Conservation (phyloP, 2,329 filamentous ascomycete genomes). For the Aspergillus uvarum region DNA sequence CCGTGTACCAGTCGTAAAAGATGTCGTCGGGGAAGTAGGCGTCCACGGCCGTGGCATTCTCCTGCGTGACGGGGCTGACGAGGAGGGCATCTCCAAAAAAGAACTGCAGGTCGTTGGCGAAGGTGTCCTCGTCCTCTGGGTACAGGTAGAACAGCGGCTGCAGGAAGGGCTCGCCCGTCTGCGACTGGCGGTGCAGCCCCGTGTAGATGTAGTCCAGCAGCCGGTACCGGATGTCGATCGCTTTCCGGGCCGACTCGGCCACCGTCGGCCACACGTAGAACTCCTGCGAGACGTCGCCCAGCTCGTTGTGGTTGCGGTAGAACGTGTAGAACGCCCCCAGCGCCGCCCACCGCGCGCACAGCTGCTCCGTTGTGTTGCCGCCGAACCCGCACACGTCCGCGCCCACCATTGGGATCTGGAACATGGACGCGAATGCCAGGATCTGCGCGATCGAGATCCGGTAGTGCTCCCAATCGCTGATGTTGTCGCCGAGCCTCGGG, state of each 20-base stretch:
- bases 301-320: constrained; percentile 70
- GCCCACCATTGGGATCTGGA: constrained; percentile 67
- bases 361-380: constrained; percentile 62
- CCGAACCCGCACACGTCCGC: constrained; percentile 77
- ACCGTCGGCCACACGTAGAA: constrained; percentile 70
- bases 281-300: constrained; percentile 60
- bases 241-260: constrained; percentile 63
- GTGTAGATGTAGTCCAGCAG: constrained; percentile 82
- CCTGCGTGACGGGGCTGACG: constrained; percentile 56
- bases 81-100: constrained; percentile 60
- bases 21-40: constrained; percentile 59
- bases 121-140: constrained; percentile 56
- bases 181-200: constrained; percentile 60
- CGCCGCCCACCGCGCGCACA: constrained; percentile 74
- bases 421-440: constrained; percentile 63
- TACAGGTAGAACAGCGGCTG: constrained; percentile 73
- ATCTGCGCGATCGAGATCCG: constrained; percentile 59
- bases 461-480: constrained; percentile 60
- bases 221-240: constrained; percentile 70
- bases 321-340: constrained; percentile 74
- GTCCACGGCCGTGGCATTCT: constrained; percentile 53
- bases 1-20: constrained; percentile 63
- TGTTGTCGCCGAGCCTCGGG: constrained; percentile 59
- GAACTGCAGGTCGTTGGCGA: constrained; percentile 56
- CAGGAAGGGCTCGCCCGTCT: constrained; percentile 63